Base-by-base conservation (phyloP, 1,284 basidiomycete genomes). In the Puccinia coronata region DNA sequence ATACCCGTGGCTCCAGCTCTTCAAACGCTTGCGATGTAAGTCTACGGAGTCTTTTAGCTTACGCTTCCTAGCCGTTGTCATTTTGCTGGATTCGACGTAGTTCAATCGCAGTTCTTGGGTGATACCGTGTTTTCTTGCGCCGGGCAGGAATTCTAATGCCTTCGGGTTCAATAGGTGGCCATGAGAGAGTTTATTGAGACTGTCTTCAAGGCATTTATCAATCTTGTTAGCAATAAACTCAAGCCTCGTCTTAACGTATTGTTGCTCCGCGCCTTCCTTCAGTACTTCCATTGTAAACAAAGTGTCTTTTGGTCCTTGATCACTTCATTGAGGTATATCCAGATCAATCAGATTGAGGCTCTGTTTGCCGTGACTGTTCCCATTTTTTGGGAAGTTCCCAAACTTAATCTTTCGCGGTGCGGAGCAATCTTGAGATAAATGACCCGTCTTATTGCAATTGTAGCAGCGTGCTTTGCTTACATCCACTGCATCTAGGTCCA, bases 371-470 rank as follows among this genome's bases (percentile, higher is more conserved):
- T 14, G 28, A 2, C 16, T 8, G 25, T 20, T 39, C 8, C 28
- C 2, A 23, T 36, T n/a, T 18, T 12, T 39, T 20, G 28, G 28
- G 8, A n/a, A n/a, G 43, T 67, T 43, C 1, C 28, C 25, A 47
- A 11, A 67, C 20, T 41, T 65, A 6, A 65, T 41, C 18, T 65
- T 65, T 41, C 61, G 23, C 9, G 61, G 61, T 1, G 39, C 20
- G 2, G 36, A 36, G 31, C 69, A 71, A 49, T 71, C 69, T 25
- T 71, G 49, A 4, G 69, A 49, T 39, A 71, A 39, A 23, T 71
- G 69, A 5, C 69, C 69, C 5, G 34, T 51, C 16, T 71, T 71
- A 71, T 71, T 49, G 39, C 69, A 71, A 20, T 51, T 71, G 25
- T 71, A 71, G 23, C 69, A 71, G 1, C 51, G 16, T 23, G 16